Percentiles rank a stretch among this genome's conserved stretches.
Conservation (phyloP, 768 basidiomycete genomes). For the Leccinum sublutescens region DNA sequence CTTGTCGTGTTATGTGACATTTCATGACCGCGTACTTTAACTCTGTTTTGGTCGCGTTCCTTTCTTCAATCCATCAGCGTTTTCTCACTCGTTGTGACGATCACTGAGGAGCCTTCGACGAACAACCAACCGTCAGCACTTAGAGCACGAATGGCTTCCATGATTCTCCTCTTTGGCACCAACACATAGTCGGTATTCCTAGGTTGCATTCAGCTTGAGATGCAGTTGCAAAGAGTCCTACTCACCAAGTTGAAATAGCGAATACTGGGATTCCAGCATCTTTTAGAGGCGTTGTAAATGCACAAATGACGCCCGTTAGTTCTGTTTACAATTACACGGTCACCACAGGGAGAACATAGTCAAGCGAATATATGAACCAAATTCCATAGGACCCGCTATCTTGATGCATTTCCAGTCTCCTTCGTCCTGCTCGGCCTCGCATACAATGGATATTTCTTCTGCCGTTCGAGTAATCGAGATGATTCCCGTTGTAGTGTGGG, state of each 20-base stretch:
- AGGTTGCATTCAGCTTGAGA: not conserved
- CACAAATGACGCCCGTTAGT: slow-evolving; percentile 55
- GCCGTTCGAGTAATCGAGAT: slow-evolving; percentile 57
- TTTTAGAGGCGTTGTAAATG: slow-evolving; percentile 54
- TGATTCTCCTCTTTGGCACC: slow-evolving; percentile 45
- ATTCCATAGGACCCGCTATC: slow-evolving; percentile 66
- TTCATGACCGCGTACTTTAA: too few relatives aligned
- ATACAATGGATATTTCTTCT: slow-evolving; percentile 64
- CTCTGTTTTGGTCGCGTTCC: too few relatives aligned
- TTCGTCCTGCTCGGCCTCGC: slow-evolving; percentile 39
- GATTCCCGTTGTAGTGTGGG: slow-evolving; percentile 34
- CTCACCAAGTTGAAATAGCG: slow-evolving; percentile 62
- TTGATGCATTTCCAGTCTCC: slow-evolving; percentile 58
- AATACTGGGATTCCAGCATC: slow-evolving; percentile 53
- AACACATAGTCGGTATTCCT: slow-evolving; percentile 71
- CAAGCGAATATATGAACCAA: slow-evolving; percentile 37
- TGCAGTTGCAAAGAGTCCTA: not conserved
- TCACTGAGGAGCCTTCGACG: slow-evolving; percentile 2
- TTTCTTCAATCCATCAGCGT: too few relatives aligned
- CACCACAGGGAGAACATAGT: not conserved
- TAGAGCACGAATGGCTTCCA: slow-evolving; percentile 43
- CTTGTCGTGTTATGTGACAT: too few relatives aligned
- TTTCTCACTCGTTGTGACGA: too few relatives aligned
- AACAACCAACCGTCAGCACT: slow-evolving; percentile 51
- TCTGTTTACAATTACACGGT: slow-evolving; percentile 31